Percentiles rank a stretch among this genome's conserved stretches.
These are phyloP conservation scores for Prunus dulcis DNA, from an alignment of 306 rosid species.

Conservation along the genomic window DNA sequence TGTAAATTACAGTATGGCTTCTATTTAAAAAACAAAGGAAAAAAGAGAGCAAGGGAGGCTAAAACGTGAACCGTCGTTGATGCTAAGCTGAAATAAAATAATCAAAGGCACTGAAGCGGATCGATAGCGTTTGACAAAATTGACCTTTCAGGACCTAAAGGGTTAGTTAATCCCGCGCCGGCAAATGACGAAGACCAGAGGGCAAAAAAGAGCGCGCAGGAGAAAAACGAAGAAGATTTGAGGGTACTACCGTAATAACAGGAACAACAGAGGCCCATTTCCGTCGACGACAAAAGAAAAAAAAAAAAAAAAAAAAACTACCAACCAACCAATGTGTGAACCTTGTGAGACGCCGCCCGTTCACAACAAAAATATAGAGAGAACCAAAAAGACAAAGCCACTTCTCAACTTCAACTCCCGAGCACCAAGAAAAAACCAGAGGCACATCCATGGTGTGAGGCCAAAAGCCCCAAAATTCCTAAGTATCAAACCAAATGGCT, in stretches of 20 bases:
- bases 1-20: no score
- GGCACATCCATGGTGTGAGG: neutral
- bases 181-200: neutral
- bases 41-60: no score
- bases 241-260: slow-evolving; percentile 24
- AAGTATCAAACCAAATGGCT: slow-evolving; percentile 40
- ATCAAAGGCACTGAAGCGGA: neutral
- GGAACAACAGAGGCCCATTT: neutral
- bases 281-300: slow-evolving; percentile 6
- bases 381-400: slow-evolving; percentile 8
- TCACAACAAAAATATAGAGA: neutral
- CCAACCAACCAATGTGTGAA: slow-evolving; percentile 34
- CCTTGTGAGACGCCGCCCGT: slow-evolving; percentile 27
- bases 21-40: neutral
- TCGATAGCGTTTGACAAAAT: neutral
- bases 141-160: neutral
- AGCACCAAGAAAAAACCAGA: neutral
- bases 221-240: neutral
- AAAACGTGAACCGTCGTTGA: neutral
- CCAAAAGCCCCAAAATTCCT: no score
- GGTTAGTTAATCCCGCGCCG: neutral
- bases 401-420: neutral
- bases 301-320: neutral
- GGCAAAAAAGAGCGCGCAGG: neutral
- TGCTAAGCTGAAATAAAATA: neutral